Evolutionary conservation across 768 basidiomycete genomes (phyloP), one percentile per base, ranked within the genome.

Genomic region (Pulveroboletus sp.): DNA sequence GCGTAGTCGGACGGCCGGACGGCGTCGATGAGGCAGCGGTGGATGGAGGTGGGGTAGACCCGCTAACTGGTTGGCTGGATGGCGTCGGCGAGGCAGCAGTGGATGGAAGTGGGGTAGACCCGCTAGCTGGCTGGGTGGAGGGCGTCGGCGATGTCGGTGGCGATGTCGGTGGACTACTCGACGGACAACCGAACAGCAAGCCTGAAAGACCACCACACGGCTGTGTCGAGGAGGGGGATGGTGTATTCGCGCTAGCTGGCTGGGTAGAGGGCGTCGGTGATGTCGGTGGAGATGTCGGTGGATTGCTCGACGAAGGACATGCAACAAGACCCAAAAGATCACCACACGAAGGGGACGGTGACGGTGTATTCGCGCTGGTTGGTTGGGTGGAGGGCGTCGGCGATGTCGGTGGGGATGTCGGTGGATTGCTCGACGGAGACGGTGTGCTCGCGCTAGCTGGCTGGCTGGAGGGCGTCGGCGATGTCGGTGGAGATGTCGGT

Each of bases 311-410:
- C 2, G 45, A 11, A 20, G 25, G 20, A 31, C 55, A 53, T 11
- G 46, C 53, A 19, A 48, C 36, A 5, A 58, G 17, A 20, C 55
- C 57, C 27, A 56, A 46, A 0, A 58, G 25, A 5, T 45, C 48
- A 12, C 27, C 24, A 23, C 55, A 56, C 2, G 45, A 49, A 4
- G 54, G 47, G 43, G 11, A 24, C 8, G 35, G 43, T 11, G 8
- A 20, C 4, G 42, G 17, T 10, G 42, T 10, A 5, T 31, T 23
- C 34, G 21, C 8, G 16, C 32, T 34, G 3, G 42, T 7, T 12
- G 42, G 20, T 21, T n/a, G 16, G 41, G 2, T 10, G 9, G 25
- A 27, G 25, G 32, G 11, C 32, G 32, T 32, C 5, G 32, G 32
- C n/a, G 11, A 32, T 32, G 32, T n/a, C n/a, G n/a, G n/a, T n/a